phyloP scores from a whole-genome alignment of 2,329 filamentous ascomycete species.

The Fusarium hostae region DNA sequence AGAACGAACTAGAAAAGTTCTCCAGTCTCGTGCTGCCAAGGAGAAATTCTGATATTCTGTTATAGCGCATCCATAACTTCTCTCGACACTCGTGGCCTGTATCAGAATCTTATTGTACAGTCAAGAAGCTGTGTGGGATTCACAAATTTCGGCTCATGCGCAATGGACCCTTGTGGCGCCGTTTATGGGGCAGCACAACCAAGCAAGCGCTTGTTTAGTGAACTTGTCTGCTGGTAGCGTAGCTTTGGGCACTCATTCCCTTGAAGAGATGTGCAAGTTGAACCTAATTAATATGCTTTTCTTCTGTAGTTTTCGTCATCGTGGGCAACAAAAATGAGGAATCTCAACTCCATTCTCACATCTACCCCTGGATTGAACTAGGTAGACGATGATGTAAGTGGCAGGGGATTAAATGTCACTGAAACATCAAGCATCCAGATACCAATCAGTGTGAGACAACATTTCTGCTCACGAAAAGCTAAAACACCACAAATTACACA shows the following conservation, averaged over 20 bases:
- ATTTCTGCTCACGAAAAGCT: neutral
- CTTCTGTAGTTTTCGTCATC: neutral
- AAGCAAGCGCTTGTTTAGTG: conserved; percentile 8
- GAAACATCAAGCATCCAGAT: conserved; percentile 6
- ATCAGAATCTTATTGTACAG: conserved; percentile 1
- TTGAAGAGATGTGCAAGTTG: neutral
- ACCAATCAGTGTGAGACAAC: neutral
- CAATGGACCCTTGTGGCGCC: conserved; percentile 38
- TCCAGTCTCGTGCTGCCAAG: neutral
- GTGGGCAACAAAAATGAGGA: neutral
- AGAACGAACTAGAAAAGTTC: conserved; percentile 12
- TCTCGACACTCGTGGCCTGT: neutral
- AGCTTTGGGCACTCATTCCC: conserved; percentile 3
- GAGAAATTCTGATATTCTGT: neutral
- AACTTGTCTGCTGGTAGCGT: neutral
- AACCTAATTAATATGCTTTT: neutral
- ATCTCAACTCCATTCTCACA: neutral
- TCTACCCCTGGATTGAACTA: neutral
- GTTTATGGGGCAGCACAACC: conserved; percentile 26
- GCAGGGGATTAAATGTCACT: conserved; percentile 23
- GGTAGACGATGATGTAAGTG: conserved; percentile 28
- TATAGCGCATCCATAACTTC: neutral
- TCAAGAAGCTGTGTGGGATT: conserved; percentile 16
- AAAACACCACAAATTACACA: neutral
- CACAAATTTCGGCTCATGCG: conserved; percentile 38